Conservation (phyloP, 768 basidiomycete genomes). For the Asterophora parasitica region DNA sequence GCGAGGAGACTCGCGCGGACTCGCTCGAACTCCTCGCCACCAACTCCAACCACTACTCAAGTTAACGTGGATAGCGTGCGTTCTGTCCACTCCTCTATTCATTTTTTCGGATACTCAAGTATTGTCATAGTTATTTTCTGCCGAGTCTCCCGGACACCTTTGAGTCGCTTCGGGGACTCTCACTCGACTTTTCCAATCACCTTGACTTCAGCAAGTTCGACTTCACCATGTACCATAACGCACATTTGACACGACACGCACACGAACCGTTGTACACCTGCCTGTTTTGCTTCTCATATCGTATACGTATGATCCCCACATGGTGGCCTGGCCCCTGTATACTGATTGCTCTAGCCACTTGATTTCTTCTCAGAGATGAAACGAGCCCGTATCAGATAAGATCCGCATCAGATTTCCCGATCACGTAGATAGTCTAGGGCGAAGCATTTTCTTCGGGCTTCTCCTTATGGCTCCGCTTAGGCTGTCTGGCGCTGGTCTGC, state of each 20-base stretch:
- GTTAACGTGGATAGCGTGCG: conserved; percentile 14
- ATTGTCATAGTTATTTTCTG: conserved; percentile 32
- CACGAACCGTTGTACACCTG: neutral
- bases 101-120: neutral
- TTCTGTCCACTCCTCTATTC: neutral
- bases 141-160: conserved; percentile 36
- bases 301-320: neutral
- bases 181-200: too few relatives aligned
- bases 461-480: too few relatives aligned
- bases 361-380: too few relatives aligned
- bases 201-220: conserved; percentile 22
- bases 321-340: too few relatives aligned
- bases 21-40: conserved; percentile 32
- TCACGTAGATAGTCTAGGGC: neutral
- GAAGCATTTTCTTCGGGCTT: neutral
- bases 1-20: conserved; percentile 21
- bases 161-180: conserved; percentile 15
- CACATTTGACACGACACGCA: neutral
- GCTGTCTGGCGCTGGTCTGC: too few relatives aligned
- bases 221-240: conserved; percentile 3
- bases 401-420: conserved; percentile 2
- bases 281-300: neutral
- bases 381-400: conserved; percentile 15
- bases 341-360: too few relatives aligned
- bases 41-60: conserved; percentile 24